Conservation (phyloP, 192 early-diverging fungal genomes). For the Coemansia sp. region DNA sequence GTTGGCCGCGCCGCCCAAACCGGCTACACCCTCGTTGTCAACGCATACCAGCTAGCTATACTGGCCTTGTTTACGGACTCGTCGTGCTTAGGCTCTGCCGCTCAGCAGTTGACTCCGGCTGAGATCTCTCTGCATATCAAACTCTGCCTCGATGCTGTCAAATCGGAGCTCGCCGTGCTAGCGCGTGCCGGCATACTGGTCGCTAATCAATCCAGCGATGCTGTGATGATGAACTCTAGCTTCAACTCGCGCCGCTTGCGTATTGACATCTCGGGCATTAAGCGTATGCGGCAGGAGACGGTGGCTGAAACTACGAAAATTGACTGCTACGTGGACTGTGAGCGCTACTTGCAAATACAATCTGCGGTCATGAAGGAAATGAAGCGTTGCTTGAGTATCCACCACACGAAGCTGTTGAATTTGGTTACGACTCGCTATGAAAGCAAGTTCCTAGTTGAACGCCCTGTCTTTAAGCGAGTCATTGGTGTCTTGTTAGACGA, state of each 20-base stretch:
- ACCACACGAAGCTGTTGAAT: background rate
- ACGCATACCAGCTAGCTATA: conserved; percentile 91
- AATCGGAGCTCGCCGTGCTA: background rate
- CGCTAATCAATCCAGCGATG: background rate
- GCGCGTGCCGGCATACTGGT: background rate
- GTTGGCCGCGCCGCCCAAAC: conserved; percentile 68
- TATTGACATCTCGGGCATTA: conserved; percentile 82
- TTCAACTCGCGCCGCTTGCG: conserved; percentile 81
- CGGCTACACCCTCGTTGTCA: conserved; percentile 58
- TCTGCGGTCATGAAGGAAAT: background rate
- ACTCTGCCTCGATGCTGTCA: background rate
- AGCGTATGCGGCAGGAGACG: conserved; percentile 78
- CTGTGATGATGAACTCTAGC: conserved; percentile 65
- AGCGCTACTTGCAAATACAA: background rate
- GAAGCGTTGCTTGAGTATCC: background rate
- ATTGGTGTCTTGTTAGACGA: background rate
- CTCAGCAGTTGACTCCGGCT: conserved; percentile 56
- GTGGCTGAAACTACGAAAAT: conserved; percentile 76
- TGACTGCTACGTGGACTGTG: conserved; percentile 75
- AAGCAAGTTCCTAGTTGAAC: background rate
- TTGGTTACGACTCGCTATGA: background rate
- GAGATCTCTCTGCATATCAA: conserved; percentile 53
- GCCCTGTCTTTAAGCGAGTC: background rate
- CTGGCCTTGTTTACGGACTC: conserved; percentile 79
- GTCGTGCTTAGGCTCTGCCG: conserved; percentile 43